Conservation (phyloP, 768 basidiomycete genomes). For the Coprinopsis cinerea region DNA sequence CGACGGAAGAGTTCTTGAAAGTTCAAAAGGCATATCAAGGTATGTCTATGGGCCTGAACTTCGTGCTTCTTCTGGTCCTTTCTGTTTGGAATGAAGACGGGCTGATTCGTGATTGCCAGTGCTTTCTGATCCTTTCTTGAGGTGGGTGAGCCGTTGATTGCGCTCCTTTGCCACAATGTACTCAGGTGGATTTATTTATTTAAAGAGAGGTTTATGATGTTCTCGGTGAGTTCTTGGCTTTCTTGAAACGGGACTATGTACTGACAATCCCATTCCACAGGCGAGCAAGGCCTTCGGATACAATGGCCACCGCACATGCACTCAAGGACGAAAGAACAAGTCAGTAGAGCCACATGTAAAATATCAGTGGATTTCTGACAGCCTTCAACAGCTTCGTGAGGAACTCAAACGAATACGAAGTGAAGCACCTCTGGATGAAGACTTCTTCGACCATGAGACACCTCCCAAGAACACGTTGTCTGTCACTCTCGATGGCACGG, state of each 20-base stretch:
- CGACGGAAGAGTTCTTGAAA: constrained; percentile 63
- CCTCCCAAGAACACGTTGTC: constrained; percentile 39
- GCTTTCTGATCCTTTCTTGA: constrained; percentile 64
- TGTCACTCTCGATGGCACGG: constrained; percentile 42
- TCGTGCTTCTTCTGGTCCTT: no score
- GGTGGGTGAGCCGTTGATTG: no score
- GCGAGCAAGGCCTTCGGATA: constrained; percentile 29
- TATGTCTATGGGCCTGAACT: constrained; percentile 22
- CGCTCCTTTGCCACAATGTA: no score
- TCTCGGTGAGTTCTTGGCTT: constrained; percentile 48
- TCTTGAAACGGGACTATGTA: background rate
- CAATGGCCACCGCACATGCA: constrained; percentile 41
- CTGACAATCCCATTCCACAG: constrained; percentile 12
- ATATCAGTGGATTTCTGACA: constrained; percentile 11
- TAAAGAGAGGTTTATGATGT: constrained; percentile 68
- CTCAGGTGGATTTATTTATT: constrained; percentile 1
- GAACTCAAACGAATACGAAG: constrained; percentile 19
- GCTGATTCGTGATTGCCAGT: constrained; percentile 31
- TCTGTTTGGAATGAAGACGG: background rate
- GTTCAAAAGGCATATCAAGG: constrained; percentile 84
- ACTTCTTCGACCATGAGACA: background rate
- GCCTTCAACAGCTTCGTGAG: background rate
- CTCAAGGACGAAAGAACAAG: constrained; percentile 42
- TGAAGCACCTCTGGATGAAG: constrained; percentile 21
- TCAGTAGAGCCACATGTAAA: constrained; percentile 18